Evolutionary conservation across 2,329 filamentous ascomycete species (phyloP).

Genomic region (Emmonsia crescens): DNA sequence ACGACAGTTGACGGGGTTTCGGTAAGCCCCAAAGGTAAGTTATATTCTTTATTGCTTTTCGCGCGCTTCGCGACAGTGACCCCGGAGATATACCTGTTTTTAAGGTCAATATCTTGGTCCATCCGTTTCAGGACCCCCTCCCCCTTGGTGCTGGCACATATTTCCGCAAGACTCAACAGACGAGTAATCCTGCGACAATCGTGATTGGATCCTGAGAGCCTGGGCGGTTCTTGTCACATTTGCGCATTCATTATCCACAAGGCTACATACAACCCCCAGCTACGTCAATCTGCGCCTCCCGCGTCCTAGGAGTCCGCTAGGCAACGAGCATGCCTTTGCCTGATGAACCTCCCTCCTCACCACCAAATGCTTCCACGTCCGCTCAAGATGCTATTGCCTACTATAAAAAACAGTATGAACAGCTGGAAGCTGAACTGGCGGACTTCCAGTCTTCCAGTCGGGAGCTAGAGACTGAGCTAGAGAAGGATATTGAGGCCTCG

Average conservation of each 20-base stretch:
- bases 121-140: neutral
- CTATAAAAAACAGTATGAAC: conserved; percentile 94
- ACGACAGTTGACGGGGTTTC: conserved; percentile 1
- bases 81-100: neutral
- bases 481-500: conserved; percentile 89
- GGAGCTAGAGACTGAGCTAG: conserved; percentile 85
- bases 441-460: conserved; percentile 92
- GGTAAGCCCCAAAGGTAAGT: neutral
- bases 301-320: neutral
- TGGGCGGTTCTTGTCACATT: neutral
- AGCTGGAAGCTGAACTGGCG: conserved; percentile 77
- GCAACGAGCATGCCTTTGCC: conserved; percentile 4
- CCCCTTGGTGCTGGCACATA: neutral
- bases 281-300: neutral
- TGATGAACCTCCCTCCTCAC: conserved; percentile 18
- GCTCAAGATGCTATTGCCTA: conserved; percentile 70
- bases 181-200: neutral
- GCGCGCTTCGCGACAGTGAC: neutral
- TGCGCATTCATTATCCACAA: neutral
- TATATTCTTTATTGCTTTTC: neutral
- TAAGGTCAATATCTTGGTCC: neutral
- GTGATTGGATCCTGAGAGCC: neutral
- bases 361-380: conserved; percentile 29
- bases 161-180: neutral
- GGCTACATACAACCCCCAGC: too few species aligned